Evolutionary conservation across 805 yeast species (phyloP).

Genomic region (Hanseniaspora taiwanica): DNA sequence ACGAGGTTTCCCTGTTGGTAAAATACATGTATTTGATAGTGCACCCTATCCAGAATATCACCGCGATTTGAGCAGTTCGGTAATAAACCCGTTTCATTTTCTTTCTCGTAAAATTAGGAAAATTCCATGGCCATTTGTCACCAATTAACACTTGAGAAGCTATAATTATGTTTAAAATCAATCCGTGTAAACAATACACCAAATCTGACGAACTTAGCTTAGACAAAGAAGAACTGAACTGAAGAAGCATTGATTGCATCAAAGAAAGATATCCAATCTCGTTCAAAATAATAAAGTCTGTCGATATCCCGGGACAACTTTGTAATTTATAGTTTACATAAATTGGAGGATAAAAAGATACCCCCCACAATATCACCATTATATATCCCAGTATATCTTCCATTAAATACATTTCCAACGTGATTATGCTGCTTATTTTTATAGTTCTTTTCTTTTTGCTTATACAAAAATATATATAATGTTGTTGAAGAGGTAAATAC

Average conservation of each 20-base stretch:
- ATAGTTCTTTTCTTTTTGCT: too few species aligned
- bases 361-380: constrained; percentile 31
- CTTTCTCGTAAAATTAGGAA: constrained; percentile 13
- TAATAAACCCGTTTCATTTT: constrained; percentile 16
- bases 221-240: constrained; percentile 26
- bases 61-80: constrained; percentile 10
- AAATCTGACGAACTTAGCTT: constrained; percentile 32
- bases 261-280: constrained; percentile 34
- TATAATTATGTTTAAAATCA: constrained; percentile 27
- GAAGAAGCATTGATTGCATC: constrained; percentile 30
- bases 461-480: too few species aligned
- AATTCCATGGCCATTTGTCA: constrained; percentile 22
- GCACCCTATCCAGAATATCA: constrained; percentile 8
- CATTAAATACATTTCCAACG: background rate
- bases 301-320: constrained; percentile 36
- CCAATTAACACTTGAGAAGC: constrained; percentile 30
- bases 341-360: constrained; percentile 39
- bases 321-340: constrained; percentile 26
- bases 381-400: constrained; percentile 20
- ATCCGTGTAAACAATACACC: constrained; percentile 36
- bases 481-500: too few species aligned
- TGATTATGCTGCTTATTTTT: background rate
- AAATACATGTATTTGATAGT: too few species aligned
- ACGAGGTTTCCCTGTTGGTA: too few species aligned
- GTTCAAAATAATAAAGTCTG: constrained; percentile 35